Evolutionary conservation across 2,329 filamentous ascomycete species (phyloP), one percentile per base, ranked within the genome.

Genomic region (Xylaria sp.): DNA sequence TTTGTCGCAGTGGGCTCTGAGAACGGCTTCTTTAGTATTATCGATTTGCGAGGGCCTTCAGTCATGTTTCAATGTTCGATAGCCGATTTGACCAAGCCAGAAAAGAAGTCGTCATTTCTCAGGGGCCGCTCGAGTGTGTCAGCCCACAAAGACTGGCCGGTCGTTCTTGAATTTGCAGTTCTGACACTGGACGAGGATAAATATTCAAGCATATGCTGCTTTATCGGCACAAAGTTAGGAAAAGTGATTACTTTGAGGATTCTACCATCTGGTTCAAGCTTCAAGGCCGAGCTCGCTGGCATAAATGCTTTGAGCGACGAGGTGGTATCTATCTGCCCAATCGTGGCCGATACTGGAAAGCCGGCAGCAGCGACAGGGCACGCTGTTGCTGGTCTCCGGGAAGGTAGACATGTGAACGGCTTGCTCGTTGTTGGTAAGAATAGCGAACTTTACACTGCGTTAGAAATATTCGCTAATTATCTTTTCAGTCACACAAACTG

Each of bases 171-270:
- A 75, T 99, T 98, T 80, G 93, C 93, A 60, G 93, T 97, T 53
- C 90, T 99, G 89, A 96, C 92, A 2, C 81, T 97, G 3, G 96
- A 98, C 49, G 92, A 91, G n/a, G 95, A 98, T 75, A 89, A 93
- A 70, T 99, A 97, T 77, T 98, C 96, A 1, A 97, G 94, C 74
- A 97, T 99, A 63, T 89, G 91, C 65, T 92, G 96, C 71, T 96
- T 98, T 72, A 92, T 96, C 1, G 96, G 96, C 22, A 98, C 96
- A 0, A 94, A 90, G 71, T 79, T 89, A 33, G 96, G 96, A 45
- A 93, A 92, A 73, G 82, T 98, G 20, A 89, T 90, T 6, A 98
- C 95, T 0, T 95, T 98, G 81, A 97, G 97, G 81, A 84, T 99
- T 25, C 81, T 98, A 2, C 96, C 96, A 0, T 86, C 90, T 15